A percentile compares a stretch with the other conserved stretches of the same genome.
Conservation (phyloP, 208 protist genomes). For the Zelonia costaricensis region DNA sequence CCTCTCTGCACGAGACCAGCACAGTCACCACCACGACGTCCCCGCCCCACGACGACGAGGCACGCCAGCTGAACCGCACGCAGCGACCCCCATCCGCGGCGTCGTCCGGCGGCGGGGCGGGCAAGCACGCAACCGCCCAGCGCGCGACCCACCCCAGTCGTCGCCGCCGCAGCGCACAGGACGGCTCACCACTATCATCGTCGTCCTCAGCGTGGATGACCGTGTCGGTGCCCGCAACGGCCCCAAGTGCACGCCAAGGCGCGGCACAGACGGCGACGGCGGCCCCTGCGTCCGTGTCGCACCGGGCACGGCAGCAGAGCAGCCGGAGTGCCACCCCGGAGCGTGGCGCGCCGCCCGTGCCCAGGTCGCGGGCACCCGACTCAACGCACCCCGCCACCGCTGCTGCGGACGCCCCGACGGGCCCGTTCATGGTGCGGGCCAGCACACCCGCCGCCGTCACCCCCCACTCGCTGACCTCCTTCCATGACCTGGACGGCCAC, state of each 20-base stretch:
- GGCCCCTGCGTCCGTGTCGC: constrained; percentile 6
- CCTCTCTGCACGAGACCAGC: background rate
- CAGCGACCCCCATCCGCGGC: background rate
- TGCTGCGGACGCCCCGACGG: background rate
- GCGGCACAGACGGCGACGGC: background rate
- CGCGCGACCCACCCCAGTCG: no score
- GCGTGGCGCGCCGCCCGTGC: constrained; percentile 1
- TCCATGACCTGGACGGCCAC: no score
- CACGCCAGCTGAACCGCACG: background rate
- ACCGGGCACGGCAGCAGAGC: background rate
- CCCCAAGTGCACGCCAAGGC: no score
- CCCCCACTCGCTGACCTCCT: no score
- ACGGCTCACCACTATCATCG: background rate
- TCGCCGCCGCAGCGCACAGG: no score
- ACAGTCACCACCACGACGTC: background rate
- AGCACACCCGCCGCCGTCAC: no score
- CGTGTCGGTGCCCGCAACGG: no score
- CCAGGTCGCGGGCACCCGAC: background rate
- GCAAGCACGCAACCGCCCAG: no score
- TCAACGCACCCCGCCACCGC: background rate
- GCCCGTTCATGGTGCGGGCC: constrained; percentile 7
- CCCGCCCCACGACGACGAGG: background rate
- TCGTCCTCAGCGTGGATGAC: no score
- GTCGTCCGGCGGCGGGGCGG: background rate
- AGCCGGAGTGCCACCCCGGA: constrained; percentile 6